Percentiles rank a stretch among this genome's conserved stretches.
Evolutionary conservation across 73 alveolate species (phyloP).

Genomic region (Paramecium octaurelia): DNA sequence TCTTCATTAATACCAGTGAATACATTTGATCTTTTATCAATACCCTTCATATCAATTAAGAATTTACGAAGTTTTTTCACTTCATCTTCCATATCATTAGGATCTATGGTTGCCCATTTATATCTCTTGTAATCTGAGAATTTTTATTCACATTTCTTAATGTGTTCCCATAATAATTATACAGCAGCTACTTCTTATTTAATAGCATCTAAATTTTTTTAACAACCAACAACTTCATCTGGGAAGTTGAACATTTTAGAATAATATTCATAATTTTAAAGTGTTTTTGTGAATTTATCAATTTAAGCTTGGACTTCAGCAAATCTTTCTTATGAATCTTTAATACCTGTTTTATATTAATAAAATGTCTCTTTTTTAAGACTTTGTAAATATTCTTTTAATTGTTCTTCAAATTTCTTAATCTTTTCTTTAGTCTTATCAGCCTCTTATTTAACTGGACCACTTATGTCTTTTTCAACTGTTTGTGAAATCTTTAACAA

Average conservation of each 20-base stretch:
- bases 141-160: slow-evolving; percentile 76
- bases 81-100: slow-evolving; percentile 98
- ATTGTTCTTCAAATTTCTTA: slow-evolving; percentile 94
- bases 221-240: slow-evolving; percentile 89
- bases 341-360: slow-evolving; percentile 92
- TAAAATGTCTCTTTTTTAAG: slow-evolving; percentile 96
- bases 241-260: slow-evolving; percentile 95
- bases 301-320: slow-evolving; percentile 79
- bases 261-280: slow-evolving; percentile 83
- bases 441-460: slow-evolving; percentile 90
- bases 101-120: slow-evolving; percentile 94
- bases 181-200: slow-evolving; percentile 86
- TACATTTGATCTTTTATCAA: slow-evolving; percentile 94
- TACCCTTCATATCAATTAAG: slow-evolving; percentile 87
- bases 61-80: slow-evolving; percentile 78
- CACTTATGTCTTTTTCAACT: slow-evolving; percentile 90
- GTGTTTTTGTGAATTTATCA: slow-evolving; percentile 76
- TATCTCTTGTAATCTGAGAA: slow-evolving; percentile 88
- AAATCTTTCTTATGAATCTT: slow-evolving; percentile 80
- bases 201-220: slow-evolving; percentile 85
- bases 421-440: slow-evolving; percentile 90
- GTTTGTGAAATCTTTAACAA: slow-evolving; percentile 91
- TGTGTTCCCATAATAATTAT: slow-evolving; percentile 92
- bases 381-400: slow-evolving; percentile 88
- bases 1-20: slow-evolving; percentile 88